Evolutionary conservation across 495 filamentous ascomycete genomes (phyloP).

Genomic region (Niebla homalea): DNA sequence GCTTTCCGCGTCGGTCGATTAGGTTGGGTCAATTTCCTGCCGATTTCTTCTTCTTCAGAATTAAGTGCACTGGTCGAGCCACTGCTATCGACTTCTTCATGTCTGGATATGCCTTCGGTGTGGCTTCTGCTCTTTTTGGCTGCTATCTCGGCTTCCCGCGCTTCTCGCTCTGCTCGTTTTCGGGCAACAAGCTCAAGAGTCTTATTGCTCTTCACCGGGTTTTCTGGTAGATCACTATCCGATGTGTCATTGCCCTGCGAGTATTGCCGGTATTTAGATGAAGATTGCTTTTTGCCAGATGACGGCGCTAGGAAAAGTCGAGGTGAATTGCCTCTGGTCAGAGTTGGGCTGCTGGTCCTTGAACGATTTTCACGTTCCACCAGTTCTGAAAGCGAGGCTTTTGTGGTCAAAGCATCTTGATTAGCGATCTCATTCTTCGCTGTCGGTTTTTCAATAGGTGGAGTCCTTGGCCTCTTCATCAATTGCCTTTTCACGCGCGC

Average conservation of each 20-base stretch:
- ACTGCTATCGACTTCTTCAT: slow-evolving; percentile 20
- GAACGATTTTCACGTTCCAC: not conserved
- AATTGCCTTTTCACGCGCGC: slow-evolving; percentile 16
- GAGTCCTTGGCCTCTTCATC: not conserved
- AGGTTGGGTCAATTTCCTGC: slow-evolving; percentile 46
- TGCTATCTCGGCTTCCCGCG: slow-evolving; percentile 44
- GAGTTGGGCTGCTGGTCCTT: not conserved
- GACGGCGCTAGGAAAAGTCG: slow-evolving; percentile 26
- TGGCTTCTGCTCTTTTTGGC: slow-evolving; percentile 38
- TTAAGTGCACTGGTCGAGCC: slow-evolving; percentile 14
- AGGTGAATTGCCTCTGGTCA: slow-evolving; percentile 19
- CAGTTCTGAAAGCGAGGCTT: not conserved
- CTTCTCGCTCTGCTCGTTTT: slow-evolving; percentile 57
- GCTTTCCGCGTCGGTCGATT: slow-evolving; percentile 67
- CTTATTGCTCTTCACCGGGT: slow-evolving; percentile 37
- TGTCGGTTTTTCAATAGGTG: too few relatives aligned
- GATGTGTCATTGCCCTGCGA: slow-evolving; percentile 16
- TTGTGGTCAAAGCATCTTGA: not conserved
- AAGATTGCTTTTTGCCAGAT: not conserved
- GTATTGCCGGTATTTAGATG: slow-evolving; percentile 2
- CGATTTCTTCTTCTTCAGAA: slow-evolving; percentile 42
- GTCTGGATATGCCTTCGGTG: slow-evolving; percentile 9
- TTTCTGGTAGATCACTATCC: slow-evolving; percentile 34
- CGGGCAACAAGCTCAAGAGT: slow-evolving; percentile 56
- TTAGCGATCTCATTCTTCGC: too few relatives aligned